Conservation (phyloP, 306 rosid genomes). For the Trichosanthes cucumerina region DNA sequence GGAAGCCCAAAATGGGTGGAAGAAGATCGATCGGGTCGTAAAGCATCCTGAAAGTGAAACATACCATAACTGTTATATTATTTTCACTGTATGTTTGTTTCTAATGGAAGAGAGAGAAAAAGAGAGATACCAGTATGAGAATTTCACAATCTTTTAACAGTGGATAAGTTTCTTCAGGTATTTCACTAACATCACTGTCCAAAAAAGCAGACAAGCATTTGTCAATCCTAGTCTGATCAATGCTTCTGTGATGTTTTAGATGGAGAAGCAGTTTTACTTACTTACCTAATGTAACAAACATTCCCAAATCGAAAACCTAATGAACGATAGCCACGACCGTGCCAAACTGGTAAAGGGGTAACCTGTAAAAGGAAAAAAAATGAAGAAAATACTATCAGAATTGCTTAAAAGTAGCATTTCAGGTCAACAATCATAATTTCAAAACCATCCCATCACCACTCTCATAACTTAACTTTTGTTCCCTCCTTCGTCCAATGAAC, state of each 20-base stretch:
- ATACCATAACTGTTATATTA: background rate
- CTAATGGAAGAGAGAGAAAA: background rate
- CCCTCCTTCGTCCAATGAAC: background rate
- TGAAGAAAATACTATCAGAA: background rate
- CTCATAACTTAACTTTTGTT: background rate
- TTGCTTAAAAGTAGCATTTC: background rate
- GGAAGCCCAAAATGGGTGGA: slow-evolving; percentile 95
- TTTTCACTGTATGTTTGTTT: background rate
- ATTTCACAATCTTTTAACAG: slow-evolving; percentile 66
- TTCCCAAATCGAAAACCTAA: slow-evolving; percentile 88
- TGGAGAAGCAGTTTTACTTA: slow-evolving; percentile 15
- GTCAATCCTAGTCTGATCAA: background rate
- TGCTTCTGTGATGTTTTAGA: slow-evolving; percentile 7
- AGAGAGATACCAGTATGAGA: slow-evolving; percentile 56
- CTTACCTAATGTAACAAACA: slow-evolving; percentile 85
- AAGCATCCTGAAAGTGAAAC: slow-evolving; percentile 46
- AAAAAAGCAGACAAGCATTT: slow-evolving; percentile 6
- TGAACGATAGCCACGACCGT: slow-evolving; percentile 74
- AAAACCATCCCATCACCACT: background rate
- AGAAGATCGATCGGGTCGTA: slow-evolving; percentile 77
- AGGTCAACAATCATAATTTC: background rate
- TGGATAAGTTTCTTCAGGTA: slow-evolving; percentile 91
- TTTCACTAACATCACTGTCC: slow-evolving; percentile 78
- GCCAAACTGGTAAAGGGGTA: slow-evolving; percentile 94
- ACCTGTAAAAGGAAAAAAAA: slow-evolving; percentile 33